A percentile compares a stretch with the other conserved stretches of the same genome.
Conservation (phyloP, 2,329 filamentous ascomycete species). For the Trichoderma oligosporum region DNA sequence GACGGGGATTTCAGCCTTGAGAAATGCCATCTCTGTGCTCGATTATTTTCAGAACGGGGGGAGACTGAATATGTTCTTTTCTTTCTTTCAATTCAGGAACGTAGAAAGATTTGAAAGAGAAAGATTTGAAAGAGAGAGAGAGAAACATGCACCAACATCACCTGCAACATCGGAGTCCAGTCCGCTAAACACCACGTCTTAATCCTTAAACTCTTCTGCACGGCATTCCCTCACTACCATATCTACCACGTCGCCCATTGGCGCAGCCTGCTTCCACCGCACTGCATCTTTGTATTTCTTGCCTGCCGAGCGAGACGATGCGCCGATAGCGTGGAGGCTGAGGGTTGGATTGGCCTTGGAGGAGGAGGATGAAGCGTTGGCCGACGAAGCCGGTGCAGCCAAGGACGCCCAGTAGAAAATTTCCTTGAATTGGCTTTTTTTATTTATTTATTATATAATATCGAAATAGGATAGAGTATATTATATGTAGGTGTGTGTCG, state of each 20-base stretch:
- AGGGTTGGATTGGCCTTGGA: constrained; percentile 85
- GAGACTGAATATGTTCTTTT: no score
- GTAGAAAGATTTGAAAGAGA: no score
- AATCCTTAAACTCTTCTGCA: constrained; percentile 78
- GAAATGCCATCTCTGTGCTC: constrained; percentile 75
- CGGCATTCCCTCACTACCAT: constrained; percentile 83
- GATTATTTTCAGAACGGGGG: no score
- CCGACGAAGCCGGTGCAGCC: constrained; percentile 93
- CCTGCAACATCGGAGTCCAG: constrained; percentile 90
- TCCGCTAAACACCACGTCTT: constrained; percentile 90
- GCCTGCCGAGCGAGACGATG: constrained; percentile 81
- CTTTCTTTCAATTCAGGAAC: no score
- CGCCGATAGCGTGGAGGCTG: constrained; percentile 81
- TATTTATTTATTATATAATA: no score
- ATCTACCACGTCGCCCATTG: constrained; percentile 76
- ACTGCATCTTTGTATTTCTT: constrained; percentile 95
- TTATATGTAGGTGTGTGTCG: constrained; percentile 29
- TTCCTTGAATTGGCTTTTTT: no score
- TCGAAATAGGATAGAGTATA: no score
- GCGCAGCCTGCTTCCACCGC: constrained; percentile 85
- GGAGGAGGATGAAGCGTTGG: constrained; percentile 89
- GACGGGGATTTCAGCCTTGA: constrained; percentile 80
- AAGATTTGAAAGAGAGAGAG: not conserved
- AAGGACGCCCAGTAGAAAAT: constrained; percentile 58
- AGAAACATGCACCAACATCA: constrained; percentile 66